Evolutionary conservation across 805 yeast genomes (phyloP).

Genomic region (Ogataea wickerhamii): DNA sequence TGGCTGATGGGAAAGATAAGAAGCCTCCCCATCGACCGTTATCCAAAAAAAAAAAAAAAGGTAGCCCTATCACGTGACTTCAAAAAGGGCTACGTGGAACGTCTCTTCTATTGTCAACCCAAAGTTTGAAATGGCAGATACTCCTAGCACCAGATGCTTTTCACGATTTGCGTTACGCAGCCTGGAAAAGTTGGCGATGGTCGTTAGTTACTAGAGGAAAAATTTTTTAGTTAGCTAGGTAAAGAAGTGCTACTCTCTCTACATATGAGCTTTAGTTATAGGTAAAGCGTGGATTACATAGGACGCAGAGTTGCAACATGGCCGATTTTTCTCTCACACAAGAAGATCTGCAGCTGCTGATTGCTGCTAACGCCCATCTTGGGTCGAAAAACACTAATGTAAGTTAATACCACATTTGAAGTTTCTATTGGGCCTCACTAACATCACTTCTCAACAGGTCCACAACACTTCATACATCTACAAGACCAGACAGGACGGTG

Average conservation of each 20-base stretch:
- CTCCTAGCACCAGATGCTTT: slow-evolving; percentile 1
- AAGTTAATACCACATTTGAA: too few relatives aligned
- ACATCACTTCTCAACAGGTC: slow-evolving; percentile 46
- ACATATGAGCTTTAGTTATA: background rate
- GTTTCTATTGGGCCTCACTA: too few relatives aligned
- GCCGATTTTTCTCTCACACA: slow-evolving; percentile 56
- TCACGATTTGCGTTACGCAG: slow-evolving; percentile 2
- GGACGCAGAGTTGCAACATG: slow-evolving; percentile 23
- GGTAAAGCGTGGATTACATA: slow-evolving; percentile 1
- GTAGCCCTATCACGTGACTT: slow-evolving; percentile 1
- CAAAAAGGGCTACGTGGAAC: background rate
- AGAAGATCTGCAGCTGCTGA: slow-evolving; percentile 97
- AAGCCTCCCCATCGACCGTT: too few relatives aligned
- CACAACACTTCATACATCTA: slow-evolving; percentile 96
- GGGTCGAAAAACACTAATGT: slow-evolving; percentile 99
- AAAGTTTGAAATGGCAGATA: too few relatives aligned
- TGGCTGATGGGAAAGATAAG: slow-evolving; percentile 1
- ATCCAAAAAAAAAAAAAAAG: background rate
- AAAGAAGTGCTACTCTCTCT: background rate
- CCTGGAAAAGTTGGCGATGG: background rate
- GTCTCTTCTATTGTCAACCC: too few relatives aligned
- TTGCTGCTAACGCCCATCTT: slow-evolving; percentile 99
- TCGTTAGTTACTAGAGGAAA: background rate
- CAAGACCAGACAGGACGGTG: slow-evolving; percentile 99
- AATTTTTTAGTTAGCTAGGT: slow-evolving; percentile 3